Conservation (phyloP, 164 flowering plant genomes). For the Vitis riparia region DNA sequence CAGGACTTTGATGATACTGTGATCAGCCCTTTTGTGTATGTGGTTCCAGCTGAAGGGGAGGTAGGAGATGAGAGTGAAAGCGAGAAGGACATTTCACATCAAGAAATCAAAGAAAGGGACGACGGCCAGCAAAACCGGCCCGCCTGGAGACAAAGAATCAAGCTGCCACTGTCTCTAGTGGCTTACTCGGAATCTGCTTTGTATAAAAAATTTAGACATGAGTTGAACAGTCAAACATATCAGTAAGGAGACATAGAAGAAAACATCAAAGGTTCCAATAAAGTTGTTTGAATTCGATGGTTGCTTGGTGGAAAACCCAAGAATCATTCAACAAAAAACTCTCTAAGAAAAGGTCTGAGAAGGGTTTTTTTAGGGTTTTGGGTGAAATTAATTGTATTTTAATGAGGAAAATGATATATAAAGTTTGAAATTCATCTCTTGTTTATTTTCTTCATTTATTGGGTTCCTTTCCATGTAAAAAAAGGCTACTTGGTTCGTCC, state of each 20-base stretch:
- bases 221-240: neutral
- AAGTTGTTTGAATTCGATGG: neutral
- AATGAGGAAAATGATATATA: no score
- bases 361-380: no score
- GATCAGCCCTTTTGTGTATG: conserved; percentile 17
- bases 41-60: conserved; percentile 6
- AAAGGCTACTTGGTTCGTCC: no score
- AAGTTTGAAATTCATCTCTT: no score
- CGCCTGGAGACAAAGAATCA: conserved; percentile 6
- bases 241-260: neutral
- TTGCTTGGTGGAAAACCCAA: no score
- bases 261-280: neutral
- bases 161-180: conserved; percentile 3
- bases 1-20: conserved; percentile 19
- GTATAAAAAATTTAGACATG: conserved; percentile 6
- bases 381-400: no score
- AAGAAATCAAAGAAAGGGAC: no score
- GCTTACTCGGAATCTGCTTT: conserved; percentile 14
- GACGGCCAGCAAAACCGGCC: neutral
- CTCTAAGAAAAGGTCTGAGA: no score
- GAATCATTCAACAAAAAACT: no score
- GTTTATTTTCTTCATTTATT: no score
- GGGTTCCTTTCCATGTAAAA: no score
- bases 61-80: neutral
- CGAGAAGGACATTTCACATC: neutral